Conservation (phyloP, 331 rosid species). For the Acacia pycnantha region DNA sequence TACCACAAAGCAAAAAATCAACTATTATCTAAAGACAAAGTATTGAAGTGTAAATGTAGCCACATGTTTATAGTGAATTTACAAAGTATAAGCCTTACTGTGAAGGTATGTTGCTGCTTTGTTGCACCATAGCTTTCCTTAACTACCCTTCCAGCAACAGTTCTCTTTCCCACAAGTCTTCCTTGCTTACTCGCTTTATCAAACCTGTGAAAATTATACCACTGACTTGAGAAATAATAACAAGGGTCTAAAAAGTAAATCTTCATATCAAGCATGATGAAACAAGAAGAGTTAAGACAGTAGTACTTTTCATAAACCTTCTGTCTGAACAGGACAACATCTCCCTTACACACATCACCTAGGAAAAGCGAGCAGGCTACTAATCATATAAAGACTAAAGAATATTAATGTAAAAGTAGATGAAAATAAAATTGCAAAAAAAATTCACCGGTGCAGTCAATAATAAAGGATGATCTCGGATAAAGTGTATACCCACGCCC, state of each 20-base stretch:
- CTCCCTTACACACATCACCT: constrained; percentile 92
- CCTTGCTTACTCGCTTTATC: constrained; percentile 62
- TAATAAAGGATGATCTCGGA: constrained; percentile 64
- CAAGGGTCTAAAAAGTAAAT: constrained; percentile 4
- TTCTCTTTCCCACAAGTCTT: constrained; percentile 57
- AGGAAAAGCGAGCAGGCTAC: constrained; percentile 24
- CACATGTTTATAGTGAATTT: background rate
- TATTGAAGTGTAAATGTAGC: background rate
- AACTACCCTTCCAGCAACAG: constrained; percentile 72
- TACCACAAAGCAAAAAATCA: background rate
- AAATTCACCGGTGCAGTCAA: constrained; percentile 68
- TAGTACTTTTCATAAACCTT: constrained; percentile 66
- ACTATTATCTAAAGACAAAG: constrained; percentile 14
- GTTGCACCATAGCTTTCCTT: constrained; percentile 83
- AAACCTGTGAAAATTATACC: constrained; percentile 48
- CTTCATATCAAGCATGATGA: constrained; percentile 14
- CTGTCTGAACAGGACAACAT: constrained; percentile 71
- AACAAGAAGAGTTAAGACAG: background rate
- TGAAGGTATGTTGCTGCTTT: constrained; percentile 84
- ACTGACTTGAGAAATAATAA: constrained; percentile 2
- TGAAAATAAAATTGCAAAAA: background rate
- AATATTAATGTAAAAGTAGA: constrained; percentile 23
- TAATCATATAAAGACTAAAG: background rate
- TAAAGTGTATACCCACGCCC: constrained; percentile 55
- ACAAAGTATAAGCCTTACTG: constrained; percentile 48